Evolutionary conservation across 2,329 filamentous ascomycete species (phyloP), one percentile per base, ranked within the genome.

Genomic region (Mycosphaerella arachidis): DNA sequence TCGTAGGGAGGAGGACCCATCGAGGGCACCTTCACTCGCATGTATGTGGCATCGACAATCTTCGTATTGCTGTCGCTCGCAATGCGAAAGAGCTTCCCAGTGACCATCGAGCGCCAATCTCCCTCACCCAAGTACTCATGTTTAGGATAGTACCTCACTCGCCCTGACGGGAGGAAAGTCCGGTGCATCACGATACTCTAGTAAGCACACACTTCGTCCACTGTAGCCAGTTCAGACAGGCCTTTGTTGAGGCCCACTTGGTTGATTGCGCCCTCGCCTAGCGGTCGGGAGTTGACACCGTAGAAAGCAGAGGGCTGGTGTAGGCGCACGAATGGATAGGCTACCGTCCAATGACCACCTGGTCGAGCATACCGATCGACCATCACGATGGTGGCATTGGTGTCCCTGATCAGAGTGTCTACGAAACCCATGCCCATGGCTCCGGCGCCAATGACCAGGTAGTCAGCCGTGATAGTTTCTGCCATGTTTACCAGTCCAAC

Each of bases 391-490:
- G 59, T 64, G 8, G 58, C 52, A 8, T 58, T 33, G 24, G 53
- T 57, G 27, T 62, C 60, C 37, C 35, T 56, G 16, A 64, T 29
- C 24, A 66, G 46, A 10, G 61, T 61, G 51, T 67, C 65, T 20
- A 60, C 61, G 29, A 67, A 67, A 9, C 63, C 65, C 56, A 67
- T 60, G n/a, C 63, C 63, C 61, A 66, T 66, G 6, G 65, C 65
- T 6, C 65, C 65, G 9, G 65, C 60, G 5, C 65, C 65, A 30
- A 65, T 54, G 56, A 67, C 57, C 3, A 66, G 55, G 48, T 64
- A 67, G 18, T 65, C 63, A 6, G 50, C 58, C 6, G 37, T 18
- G 30, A 66, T 53, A 8, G 45, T 20, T 7, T 48, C 30, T 18
- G 30, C 45, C 54, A 56, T 56, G 7, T 53, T 53, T 4, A 31